Base-by-base conservation (phyloP, 2,329 filamentous ascomycete genomes). In the Thelonectria olida region DNA sequence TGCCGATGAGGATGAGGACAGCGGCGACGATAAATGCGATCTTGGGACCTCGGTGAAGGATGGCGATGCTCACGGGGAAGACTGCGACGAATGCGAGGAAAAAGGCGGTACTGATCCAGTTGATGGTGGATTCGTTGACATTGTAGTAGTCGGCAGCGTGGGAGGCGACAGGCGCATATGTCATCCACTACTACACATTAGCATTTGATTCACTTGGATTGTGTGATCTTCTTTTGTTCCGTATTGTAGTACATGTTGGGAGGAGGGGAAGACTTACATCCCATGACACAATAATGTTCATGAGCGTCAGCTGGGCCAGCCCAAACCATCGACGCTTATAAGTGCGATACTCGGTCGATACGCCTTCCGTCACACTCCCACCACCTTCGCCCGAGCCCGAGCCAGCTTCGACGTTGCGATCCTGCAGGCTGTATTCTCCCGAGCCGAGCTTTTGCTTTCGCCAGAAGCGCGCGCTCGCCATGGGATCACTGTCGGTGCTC, bases 221-320 rank as follows among this genome's bases (percentile, higher is more conserved):
- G n/a, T n/a, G n/a, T n/a, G n/a, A n/a, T n/a, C n/a, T 61, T 55
- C 20, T 15, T 20, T 1, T n/a, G 22, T 38, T 9, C 22, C n/a
- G n/a, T 28, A 22, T 20, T 22, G n/a, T 23, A 8, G 19, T 34
- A 28, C 12, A 36, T 23, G 25, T 44, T 15, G 19, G 17, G 22
- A 23, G 34, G 13, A n/a, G 17, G 7, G 22, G 13, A 5, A 4
- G 19, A 89, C 92, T 84, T 85, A 96, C 92, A 86, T 96, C 93
- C 95, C 95, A 98, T 73, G 92, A 96, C 41, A 97, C 90, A 62
- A 98, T 88, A 57, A 97, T 90, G 75, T 98, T 99, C 78, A 98
- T 82, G 71, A 98, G 78, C 7, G 93, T 90, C 73, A 98, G 79
- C 77, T 97, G 92, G 20, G 86, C 79, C 52, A 99, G 81, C 1